Evolutionary conservation across 768 basidiomycete species (phyloP).

Genomic region (Trametes cubensis): DNA sequence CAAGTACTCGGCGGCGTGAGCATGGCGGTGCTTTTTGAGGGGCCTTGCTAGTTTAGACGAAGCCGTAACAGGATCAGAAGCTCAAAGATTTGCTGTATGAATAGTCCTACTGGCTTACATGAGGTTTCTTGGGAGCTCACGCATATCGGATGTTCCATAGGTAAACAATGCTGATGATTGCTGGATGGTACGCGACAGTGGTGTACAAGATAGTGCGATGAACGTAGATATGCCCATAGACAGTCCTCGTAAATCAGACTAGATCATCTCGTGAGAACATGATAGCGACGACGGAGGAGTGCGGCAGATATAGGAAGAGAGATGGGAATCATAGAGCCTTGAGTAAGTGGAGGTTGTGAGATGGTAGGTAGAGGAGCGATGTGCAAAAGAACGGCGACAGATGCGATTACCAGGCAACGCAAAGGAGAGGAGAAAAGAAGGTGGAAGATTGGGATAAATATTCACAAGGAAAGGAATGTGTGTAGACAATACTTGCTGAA

Average conservation of each 20-base stretch:
- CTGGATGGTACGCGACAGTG: slow-evolving; percentile 17
- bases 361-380: background rate
- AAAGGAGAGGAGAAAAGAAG: background rate
- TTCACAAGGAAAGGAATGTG: slow-evolving; percentile 23
- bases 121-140: background rate
- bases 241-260: slow-evolving; percentile 19
- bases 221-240: slow-evolving; percentile 15
- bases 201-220: slow-evolving; percentile 20
- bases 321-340: background rate
- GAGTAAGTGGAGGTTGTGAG: background rate
- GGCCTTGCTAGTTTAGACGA: too few relatives aligned
- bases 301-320: background rate
- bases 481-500: background rate
- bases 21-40: too few relatives aligned
- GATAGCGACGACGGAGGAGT: slow-evolving; percentile 12
- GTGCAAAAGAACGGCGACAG: slow-evolving; percentile 14
- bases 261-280: slow-evolving; percentile 18
- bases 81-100: slow-evolving; percentile 12
- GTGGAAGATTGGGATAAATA: slow-evolving; percentile 28
- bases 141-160: background rate
- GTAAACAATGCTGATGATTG: slow-evolving; percentile 13
- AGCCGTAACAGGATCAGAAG: background rate
- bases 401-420: slow-evolving; percentile 1
- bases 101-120: background rate
- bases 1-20: slow-evolving; percentile 59